Conservation (phyloP, 768 basidiomycete genomes). For the Termitomyces sp. region DNA sequence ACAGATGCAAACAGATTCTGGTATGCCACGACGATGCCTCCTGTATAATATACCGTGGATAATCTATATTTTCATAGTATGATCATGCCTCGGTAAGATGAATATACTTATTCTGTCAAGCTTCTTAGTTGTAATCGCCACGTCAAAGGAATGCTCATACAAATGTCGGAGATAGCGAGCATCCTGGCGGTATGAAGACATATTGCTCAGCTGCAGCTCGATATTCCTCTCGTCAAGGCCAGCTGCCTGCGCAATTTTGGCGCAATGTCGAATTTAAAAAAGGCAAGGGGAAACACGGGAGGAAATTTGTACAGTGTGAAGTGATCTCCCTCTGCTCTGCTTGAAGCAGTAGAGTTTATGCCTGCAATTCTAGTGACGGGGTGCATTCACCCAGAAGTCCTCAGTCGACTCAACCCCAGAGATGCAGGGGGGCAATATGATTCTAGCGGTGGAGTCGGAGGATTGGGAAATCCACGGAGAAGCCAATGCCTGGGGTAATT, state of each 20-base stretch:
- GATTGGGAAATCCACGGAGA: conserved; percentile 45
- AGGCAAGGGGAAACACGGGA: conserved; percentile 34
- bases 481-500: conserved; percentile 45
- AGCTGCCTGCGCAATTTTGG: conserved; percentile 43
- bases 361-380: conserved; percentile 38
- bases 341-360: background rate
- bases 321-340: background rate
- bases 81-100: conserved; percentile 38
- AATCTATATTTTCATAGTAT: conserved; percentile 22
- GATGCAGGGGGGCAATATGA: conserved; percentile 56
- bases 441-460: conserved; percentile 45
- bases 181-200: conserved; percentile 47
- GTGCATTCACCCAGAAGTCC: conserved; percentile 40
- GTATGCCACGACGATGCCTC: conserved; percentile 21
- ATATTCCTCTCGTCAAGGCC: conserved; percentile 36
- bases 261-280: conserved; percentile 39
- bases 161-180: conserved; percentile 46
- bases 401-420: conserved; percentile 37
- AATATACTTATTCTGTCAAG: background rate
- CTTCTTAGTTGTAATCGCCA: background rate
- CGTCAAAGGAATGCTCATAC: conserved; percentile 37
- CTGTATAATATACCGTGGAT: background rate
- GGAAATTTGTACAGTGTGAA: conserved; percentile 40
- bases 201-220: conserved; percentile 42
- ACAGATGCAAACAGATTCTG: conserved; percentile 37